Evolutionary conservation across 1,284 basidiomycete species (phyloP).

Genomic region (Butyriboletus appendiculatus): DNA sequence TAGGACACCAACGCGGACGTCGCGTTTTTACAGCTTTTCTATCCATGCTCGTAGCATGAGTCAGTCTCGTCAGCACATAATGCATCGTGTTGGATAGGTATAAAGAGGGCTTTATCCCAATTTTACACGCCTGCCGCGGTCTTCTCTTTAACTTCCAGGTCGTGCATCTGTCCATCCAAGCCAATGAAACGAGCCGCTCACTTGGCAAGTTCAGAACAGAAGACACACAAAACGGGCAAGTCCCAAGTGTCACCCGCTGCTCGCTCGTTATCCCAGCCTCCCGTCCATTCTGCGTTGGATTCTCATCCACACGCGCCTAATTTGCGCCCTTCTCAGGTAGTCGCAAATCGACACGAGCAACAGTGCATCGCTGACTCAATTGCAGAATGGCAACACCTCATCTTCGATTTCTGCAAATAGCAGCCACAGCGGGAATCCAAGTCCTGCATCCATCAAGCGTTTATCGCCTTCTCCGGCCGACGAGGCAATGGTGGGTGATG

Average conservation of each 20-base stretch:
- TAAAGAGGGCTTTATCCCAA: slow-evolving; percentile 21
- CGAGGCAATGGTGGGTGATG: slow-evolving; percentile 14
- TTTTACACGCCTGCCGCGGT: not conserved
- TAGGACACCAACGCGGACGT: slow-evolving; percentile 20
- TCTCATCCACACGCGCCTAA: slow-evolving; percentile 15
- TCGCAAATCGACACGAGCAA: not conserved
- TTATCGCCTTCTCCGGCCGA: slow-evolving; percentile 4
- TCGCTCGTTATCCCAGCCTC: slow-evolving; percentile 6
- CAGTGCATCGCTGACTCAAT: slow-evolving; percentile 15
- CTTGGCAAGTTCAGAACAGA: slow-evolving; percentile 7
- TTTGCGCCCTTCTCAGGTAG: slow-evolving; percentile 16
- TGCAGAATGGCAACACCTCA: slow-evolving; percentile 12
- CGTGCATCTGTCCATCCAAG: not conserved
- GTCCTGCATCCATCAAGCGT: slow-evolving; percentile 9
- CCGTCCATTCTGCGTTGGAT: slow-evolving; percentile 11
- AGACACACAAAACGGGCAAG: slow-evolving; percentile 18
- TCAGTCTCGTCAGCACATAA: not conserved
- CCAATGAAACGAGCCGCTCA: slow-evolving; percentile 15
- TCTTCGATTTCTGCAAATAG: slow-evolving; percentile 10
- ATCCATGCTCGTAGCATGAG: not conserved
- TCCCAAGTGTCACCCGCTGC: slow-evolving; percentile 1
- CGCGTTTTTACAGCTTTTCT: slow-evolving; percentile 20
- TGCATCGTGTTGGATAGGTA: slow-evolving; percentile 22
- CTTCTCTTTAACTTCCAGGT: slow-evolving; percentile 1
- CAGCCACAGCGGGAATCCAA: slow-evolving; percentile 1